Evolutionary conservation across 1,139 yeast genomes (phyloP).

Genomic region (Yamadazyma spencermartinsiae): DNA sequence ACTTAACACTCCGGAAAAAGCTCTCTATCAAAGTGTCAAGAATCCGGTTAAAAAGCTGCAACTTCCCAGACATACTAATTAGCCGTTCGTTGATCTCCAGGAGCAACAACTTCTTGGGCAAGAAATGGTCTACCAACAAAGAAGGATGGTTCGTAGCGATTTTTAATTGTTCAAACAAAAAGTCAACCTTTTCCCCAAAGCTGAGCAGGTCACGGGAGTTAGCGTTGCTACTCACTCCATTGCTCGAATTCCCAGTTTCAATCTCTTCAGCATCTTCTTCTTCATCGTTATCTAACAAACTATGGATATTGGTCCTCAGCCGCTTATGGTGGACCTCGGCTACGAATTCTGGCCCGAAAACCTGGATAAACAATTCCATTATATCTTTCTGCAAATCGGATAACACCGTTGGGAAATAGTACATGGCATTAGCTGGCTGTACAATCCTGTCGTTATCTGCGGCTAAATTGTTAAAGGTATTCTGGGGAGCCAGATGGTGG

Average conservation of each 20-base stretch:
- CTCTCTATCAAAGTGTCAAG: constrained; percentile 34
- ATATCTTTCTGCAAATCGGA: constrained; percentile 58
- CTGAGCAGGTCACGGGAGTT: no score
- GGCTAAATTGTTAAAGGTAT: not conserved
- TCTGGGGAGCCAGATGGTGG: no score
- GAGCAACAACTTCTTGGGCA: constrained; percentile 64
- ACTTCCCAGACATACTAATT: constrained; percentile 57
- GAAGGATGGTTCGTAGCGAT: constrained; percentile 65
- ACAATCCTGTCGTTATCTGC: not conserved
- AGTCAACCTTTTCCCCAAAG: constrained; percentile 15
- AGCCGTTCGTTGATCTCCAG: constrained; percentile 63
- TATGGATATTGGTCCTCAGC: constrained; percentile 37
- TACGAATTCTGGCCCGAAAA: constrained; percentile 50
- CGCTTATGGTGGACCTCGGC: constrained; percentile 25
- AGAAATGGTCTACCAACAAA: constrained; percentile 69
- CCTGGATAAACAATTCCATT: constrained; percentile 50
- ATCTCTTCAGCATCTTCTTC: constrained; percentile 13
- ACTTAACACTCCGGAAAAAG: constrained; percentile 15
- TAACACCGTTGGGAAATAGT: constrained; percentile 55
- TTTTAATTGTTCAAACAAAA: constrained; percentile 52
- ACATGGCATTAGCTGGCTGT: constrained; percentile 29
- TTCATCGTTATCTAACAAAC: constrained; percentile 28
- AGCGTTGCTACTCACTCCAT: not conserved
- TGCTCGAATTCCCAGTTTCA: constrained; percentile 7
- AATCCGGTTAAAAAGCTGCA: constrained; percentile 52